Conservation (phyloP, 306 rosid genomes). For the Castanea mollissima region DNA sequence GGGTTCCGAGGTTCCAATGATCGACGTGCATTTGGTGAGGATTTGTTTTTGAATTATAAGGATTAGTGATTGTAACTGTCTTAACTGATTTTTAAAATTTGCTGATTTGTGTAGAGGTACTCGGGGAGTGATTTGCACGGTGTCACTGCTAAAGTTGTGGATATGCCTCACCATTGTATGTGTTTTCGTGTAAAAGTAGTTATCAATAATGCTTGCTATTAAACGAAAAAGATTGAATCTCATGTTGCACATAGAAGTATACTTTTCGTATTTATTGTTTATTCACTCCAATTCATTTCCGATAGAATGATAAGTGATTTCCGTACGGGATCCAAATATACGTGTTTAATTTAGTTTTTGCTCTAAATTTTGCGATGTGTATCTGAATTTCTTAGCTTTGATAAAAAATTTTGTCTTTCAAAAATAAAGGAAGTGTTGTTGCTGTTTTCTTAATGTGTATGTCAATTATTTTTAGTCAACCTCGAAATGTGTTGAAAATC, state of each 20-base stretch:
- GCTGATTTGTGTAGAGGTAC: conserved; percentile 55
- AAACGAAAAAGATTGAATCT: background rate
- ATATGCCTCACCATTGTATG: conserved; percentile 97
- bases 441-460: conserved; percentile 12
- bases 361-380: background rate
- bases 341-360: background rate
- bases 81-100: conserved; percentile 5
- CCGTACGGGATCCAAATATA: background rate
- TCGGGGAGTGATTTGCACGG: conserved; percentile 91
- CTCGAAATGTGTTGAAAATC: conserved; percentile 15
- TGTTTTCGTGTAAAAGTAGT: conserved; percentile 6
- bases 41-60: background rate
- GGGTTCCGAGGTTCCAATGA: conserved; percentile 86
- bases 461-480: background rate
- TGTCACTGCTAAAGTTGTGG: conserved; percentile 91
- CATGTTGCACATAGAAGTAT: background rate
- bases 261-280: background rate
- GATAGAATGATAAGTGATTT: background rate
- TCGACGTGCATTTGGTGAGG: conserved; percentile 77
- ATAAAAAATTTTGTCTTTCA: background rate
- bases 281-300: background rate
- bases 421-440: background rate
- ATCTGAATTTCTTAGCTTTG: background rate
- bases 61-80: background rate
- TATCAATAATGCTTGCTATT: background rate